Percentiles rank a stretch among this genome's conserved stretches.
Conservation (phyloP, 768 basidiomycete genomes). For the Pulveroboletus frians region DNA sequence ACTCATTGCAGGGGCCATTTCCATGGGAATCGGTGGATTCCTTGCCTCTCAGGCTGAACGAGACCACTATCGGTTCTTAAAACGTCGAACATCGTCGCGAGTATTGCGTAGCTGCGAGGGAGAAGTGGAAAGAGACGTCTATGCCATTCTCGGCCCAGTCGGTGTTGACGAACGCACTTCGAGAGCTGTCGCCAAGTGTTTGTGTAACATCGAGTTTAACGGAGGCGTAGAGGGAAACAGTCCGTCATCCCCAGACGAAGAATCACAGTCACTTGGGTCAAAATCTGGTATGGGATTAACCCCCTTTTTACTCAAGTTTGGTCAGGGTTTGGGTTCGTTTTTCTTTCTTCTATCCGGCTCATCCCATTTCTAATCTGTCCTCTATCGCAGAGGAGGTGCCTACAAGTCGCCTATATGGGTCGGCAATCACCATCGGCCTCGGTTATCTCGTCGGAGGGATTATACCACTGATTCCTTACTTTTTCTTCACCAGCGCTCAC, state of each 20-base stretch:
- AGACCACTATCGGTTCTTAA: constrained; percentile 86
- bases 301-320: constrained; percentile 92
- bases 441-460: constrained; percentile 92
- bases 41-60: constrained; percentile 95
- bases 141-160: constrained; percentile 79
- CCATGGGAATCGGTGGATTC: constrained; percentile 98
- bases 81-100: constrained; percentile 66
- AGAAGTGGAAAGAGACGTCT: constrained; percentile 95
- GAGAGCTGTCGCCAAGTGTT: constrained; percentile 67
- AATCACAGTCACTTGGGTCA: constrained; percentile 56
- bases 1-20: constrained; percentile 92
- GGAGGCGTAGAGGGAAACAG: constrained; percentile 15
- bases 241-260: constrained; percentile 41
- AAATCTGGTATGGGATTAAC: constrained; percentile 82
- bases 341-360: neutral
- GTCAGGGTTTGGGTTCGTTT: constrained; percentile 78
- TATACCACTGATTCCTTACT: constrained; percentile 89
- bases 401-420: constrained; percentile 74
- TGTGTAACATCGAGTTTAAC: constrained; percentile 62
- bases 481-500: constrained; percentile 73
- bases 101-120: constrained; percentile 88
- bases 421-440: constrained; percentile 92
- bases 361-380: neutral
- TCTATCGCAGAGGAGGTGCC: constrained; percentile 75
- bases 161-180: constrained; percentile 85